Evolutionary conservation across 805 yeast genomes (phyloP), one percentile per base, ranked within the genome.

Genomic region (Jamesozyma spencerorum): DNA sequence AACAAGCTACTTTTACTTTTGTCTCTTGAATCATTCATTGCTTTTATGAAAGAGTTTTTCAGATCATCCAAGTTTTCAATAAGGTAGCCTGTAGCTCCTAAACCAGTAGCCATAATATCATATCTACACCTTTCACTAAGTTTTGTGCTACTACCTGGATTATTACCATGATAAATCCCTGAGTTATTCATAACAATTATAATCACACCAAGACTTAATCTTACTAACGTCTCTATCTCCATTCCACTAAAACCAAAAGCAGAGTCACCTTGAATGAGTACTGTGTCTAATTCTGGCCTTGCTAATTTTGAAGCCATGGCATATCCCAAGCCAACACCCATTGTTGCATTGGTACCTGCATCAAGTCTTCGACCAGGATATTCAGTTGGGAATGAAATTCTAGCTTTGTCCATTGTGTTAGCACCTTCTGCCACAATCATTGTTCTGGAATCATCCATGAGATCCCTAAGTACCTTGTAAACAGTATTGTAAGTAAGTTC

Each of bases 321-420:
- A 50, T 81, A 81, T 0, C 85, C 85, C 14, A 80, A 42, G 0
- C 86, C 88, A 26, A 80, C 65, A 3, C 88, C 88, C 87, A 81
- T 81, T 0, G 86, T 81, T 1, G 85, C 85, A 58, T 77, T 78
- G 0, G 86, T 80, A 4, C 86, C 87, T 2, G 85, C 84, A 51
- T 81, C 88, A 18, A 81, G 58, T 30, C 85, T 58, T 17, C 65
- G 71, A 43, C 71, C 69, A 0, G 86, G 81, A 2, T 49, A 47
- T 6, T 62, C 57, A 37, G 78, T 65, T 4, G 76, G 74, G 53
- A 81, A 79, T 0, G 81, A 72, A 10, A 76, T 65, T 36, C 87
- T 64, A 2, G 85, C 79, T 18, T 74, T 66, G 48, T 81, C 87
- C 86, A 81, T 80, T 0, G 86, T 79, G 51, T 79, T 79, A 1